Base-by-base conservation (phyloP, 805 yeast genomes). In the Kazachstania taianensis region DNA sequence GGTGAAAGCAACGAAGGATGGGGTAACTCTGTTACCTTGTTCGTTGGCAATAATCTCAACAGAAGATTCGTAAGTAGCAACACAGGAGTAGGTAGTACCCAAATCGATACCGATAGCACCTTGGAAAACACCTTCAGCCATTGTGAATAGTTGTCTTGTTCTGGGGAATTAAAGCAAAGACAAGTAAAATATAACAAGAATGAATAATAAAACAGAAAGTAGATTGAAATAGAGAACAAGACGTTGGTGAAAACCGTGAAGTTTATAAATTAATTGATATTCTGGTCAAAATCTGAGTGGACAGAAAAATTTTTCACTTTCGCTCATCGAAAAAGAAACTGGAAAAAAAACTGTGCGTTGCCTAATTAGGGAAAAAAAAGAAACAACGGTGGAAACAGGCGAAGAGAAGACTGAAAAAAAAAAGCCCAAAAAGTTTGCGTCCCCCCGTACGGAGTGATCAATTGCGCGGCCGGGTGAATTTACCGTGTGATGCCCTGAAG, bases 21-120 rank as follows among this genome's bases (percentile, higher is more conserved):
- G 96, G 40, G 96, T 87, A 43, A 86, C 85, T 74, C 96, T 83
- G 77, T 86, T 86, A 78, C 96, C 96, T 72, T 86, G 96, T 65
- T 87, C 96, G 63, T 86, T 86, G 57, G 96, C 95, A 61, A 86
- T 82, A 64, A 86, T 87, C 67, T 87, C 96, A 39, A 87, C 96
- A 52, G 87, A 92, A 59, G 82, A 81, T 55, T 85, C 72, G 72
- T 85, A 85, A 60, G 85, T 94, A 55, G 94, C 96, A 47, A 86
- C 96, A 77, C 96, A 86, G 35, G 95, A 85, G 72, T 85, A 85
- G 41, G 94, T 85, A 42, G 87, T 79, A 68, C 87, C 87, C 65
- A 79, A 76, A 75, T 87, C 97, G 79, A 89, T 89, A 81, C 98
- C 98, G 66, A 85, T 82, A 70, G 92, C 92, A 81, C 96, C 96